Conservation (phyloP, 2,329 filamentous ascomycete genomes). For the Fusarium sarcochroum region DNA sequence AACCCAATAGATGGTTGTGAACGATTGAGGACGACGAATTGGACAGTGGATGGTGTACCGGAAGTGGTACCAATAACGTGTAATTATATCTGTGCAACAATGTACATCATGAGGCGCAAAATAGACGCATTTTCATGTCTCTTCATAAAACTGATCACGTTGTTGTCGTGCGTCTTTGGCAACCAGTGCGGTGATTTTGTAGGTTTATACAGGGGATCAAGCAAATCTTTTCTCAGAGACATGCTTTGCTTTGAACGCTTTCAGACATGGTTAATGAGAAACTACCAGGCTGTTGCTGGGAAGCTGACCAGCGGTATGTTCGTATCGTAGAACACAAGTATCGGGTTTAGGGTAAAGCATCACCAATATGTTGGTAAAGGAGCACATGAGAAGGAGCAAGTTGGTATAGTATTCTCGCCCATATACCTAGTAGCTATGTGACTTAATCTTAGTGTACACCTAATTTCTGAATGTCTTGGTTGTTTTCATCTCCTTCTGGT, state of each 20-base stretch:
- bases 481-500: neutral
- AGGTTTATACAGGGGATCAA: neutral
- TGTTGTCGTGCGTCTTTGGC: neutral
- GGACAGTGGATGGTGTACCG: slow-evolving; percentile 34
- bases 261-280: neutral
- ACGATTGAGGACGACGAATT: slow-evolving; percentile 12
- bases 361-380: neutral
- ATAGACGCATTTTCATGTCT: slow-evolving; percentile 47
- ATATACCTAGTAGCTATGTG: neutral
- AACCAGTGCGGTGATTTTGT: neutral
- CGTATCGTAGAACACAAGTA: neutral
- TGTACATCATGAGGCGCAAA: slow-evolving; percentile 53
- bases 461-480: neutral
- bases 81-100: slow-evolving; percentile 53
- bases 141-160: neutral
- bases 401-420: neutral
- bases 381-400: neutral
- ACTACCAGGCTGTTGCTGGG: neutral
- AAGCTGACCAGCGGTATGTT: neutral
- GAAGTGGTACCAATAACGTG: slow-evolving; percentile 41
- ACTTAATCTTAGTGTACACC: neutral
- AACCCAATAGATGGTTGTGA: slow-evolving; percentile 34
- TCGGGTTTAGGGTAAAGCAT: too few species aligned
- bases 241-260: neutral
- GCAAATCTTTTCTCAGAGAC: neutral